phyloP scores from a whole-genome alignment of 768 basidiomycete species.

The Candolleomyces eurysporus region DNA sequence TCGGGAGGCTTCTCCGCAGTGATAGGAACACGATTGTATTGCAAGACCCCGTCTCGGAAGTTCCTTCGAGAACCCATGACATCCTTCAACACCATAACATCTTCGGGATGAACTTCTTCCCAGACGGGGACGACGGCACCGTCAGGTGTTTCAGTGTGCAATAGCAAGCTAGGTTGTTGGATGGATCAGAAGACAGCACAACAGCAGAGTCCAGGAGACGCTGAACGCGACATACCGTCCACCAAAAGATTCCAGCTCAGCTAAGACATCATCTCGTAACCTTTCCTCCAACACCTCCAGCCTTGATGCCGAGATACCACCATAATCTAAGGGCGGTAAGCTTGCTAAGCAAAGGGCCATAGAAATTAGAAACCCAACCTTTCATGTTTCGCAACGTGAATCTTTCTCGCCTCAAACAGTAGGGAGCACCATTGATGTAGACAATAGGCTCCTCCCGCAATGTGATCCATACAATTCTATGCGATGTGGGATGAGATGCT shows the following conservation, averaged over 20 bases:
- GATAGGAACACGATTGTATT: conserved; percentile 86
- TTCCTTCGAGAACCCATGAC: conserved; percentile 68
- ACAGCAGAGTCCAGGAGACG: no score
- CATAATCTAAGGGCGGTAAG: conserved; percentile 63
- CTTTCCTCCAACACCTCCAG: conserved; percentile 90
- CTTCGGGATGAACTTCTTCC: conserved; percentile 76
- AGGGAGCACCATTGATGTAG: conserved; percentile 90
- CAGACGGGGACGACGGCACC: conserved; percentile 91
- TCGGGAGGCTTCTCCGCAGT: conserved; percentile 86
- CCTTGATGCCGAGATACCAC: conserved; percentile 88
- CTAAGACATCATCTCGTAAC: conserved; percentile 81
- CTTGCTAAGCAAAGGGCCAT: neutral
- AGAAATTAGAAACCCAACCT: conserved; percentile 37
- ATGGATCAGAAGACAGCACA: neutral
- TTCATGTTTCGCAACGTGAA: conserved; percentile 94
- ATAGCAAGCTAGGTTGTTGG: conserved; percentile 55
- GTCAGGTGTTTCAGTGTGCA: conserved; percentile 87
- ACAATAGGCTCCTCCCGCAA: conserved; percentile 91
- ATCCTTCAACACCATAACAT: conserved; percentile 83
- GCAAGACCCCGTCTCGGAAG: conserved; percentile 56
- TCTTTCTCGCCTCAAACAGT: conserved; percentile 82
- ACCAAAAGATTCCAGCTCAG: conserved; percentile 80
- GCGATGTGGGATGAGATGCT: conserved; percentile 54
- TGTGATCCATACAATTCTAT: conserved; percentile 83
- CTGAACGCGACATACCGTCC: conserved; percentile 54